Conservation (phyloP, 805 yeast species). For the Lipomyces oligophaga region DNA sequence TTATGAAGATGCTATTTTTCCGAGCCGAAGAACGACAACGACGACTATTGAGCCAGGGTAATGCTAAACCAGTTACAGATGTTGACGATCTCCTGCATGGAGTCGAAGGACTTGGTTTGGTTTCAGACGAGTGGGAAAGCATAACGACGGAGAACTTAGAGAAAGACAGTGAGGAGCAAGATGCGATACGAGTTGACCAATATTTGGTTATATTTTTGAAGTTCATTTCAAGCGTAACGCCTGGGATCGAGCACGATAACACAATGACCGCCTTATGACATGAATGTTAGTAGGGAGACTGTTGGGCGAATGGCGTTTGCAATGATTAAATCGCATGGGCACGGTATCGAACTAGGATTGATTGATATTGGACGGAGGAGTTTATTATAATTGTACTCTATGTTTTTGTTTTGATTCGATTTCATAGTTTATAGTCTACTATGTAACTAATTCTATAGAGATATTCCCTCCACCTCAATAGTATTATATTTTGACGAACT, state of each 20-base stretch:
- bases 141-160: constrained; percentile 24
- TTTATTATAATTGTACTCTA: neutral
- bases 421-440: too few species aligned
- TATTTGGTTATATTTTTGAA: constrained; percentile 84
- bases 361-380: neutral
- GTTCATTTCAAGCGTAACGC: constrained; percentile 94
- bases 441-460: too few species aligned
- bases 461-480: too few species aligned
- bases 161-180: constrained; percentile 51
- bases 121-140: constrained; percentile 34
- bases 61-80: constrained; percentile 4
- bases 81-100: constrained; percentile 19
- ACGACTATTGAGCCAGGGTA: constrained; percentile 11
- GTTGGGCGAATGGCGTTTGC: neutral
- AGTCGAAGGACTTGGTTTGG: constrained; percentile 37
- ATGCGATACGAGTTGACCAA: constrained; percentile 79
- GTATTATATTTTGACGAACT: too few species aligned
- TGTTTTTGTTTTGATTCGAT: too few species aligned
- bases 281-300: neutral
- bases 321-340: too few species aligned
- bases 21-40: constrained; percentile 49
- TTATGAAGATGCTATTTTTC: constrained; percentile 83
- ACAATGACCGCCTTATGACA: constrained; percentile 82
- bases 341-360: too few species aligned
- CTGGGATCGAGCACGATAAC: constrained; percentile 95